Base-by-base conservation (phyloP, 202 grass and related monocot genomes). In the Bolboschoenoplectus hybrid region DNA sequence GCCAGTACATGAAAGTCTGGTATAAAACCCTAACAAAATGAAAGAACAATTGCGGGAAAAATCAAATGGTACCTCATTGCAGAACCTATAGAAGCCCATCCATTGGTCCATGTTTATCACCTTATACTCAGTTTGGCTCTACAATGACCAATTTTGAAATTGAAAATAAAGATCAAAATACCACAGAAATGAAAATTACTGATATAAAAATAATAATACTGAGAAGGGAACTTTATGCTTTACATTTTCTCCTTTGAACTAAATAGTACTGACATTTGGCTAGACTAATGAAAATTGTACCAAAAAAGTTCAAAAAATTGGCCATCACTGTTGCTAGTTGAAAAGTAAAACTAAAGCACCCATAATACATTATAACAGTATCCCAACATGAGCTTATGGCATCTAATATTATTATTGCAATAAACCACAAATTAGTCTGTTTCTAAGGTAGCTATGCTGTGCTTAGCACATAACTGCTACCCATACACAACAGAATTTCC, bases 61-160 rank as follows among this genome's bases (percentile, higher is more conserved):
- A 49, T 2, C 26, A 47, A 76, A 80, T 26, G n/a, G 51, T 78
- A 86, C 97, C 97, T 99, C 97, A 82, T 93, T 94, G 85, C 93
- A 99, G 76, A 99, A 99, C 19, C 97, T 91, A 85, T 94, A 85
- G 94, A 99, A 99, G 85, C 89, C 91, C 91, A 90, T 91, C 97
- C 97, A 99, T 65, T 99, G 97, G 16, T 99, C 97, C 91, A 99
- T 91, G 87, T 97, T 99, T 90, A 99, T 96, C 87, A 99, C 97
- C 97, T 99, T 99, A 92, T 99, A 99, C 8, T 99, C 97, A 81
- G 79, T 95, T 85, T 99, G 97, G 68, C 67, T 84, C 97, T 99
- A 88, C 80, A 92, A 55, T 56, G 67, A 45, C 62, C 17, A 43
- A 82, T 82, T 82, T 67, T 56, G 61, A 67, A 82, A 80, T 89